These are phyloP conservation scores for Myriangium duriaei DNA, from an alignment of 2,329 filamentous ascomycete genomes.

Conservation along the genomic window DNA sequence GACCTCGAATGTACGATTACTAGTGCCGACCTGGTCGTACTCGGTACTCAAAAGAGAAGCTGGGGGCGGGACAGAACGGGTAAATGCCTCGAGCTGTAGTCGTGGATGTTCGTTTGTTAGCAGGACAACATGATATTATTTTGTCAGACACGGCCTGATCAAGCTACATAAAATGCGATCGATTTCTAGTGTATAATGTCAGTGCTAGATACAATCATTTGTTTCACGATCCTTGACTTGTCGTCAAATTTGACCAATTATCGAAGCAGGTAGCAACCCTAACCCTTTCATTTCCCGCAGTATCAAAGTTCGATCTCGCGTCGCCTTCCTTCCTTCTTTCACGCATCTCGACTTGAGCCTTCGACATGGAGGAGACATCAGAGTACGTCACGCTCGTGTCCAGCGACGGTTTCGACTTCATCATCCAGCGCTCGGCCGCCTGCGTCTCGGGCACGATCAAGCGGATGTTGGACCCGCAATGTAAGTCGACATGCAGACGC, in stretches of 20 bases:
- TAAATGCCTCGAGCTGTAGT: too few species aligned
- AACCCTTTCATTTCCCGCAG: neutral
- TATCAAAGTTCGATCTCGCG: neutral
- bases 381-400: conserved; percentile 71
- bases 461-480: conserved; percentile 59
- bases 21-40: too few species aligned
- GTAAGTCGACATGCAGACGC: conserved; percentile 29
- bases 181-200: too few species aligned
- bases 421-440: conserved; percentile 58
- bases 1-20: too few species aligned
- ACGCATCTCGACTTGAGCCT: neutral
- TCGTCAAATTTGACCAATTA: neutral
- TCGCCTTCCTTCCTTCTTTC: neutral
- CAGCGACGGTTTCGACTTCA: conserved; percentile 63
- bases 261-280: neutral
- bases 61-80: too few species aligned
- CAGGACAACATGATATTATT: too few species aligned
- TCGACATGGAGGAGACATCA: conserved; percentile 26
- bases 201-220: neutral
- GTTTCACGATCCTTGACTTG: neutral
- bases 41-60: too few species aligned
- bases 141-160: too few species aligned
- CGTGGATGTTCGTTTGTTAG: too few species aligned
- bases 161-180: too few species aligned
- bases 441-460: conserved; percentile 59